A percentile compares a stretch with the other conserved stretches of the same genome.
Evolutionary conservation across 768 basidiomycete genomes (phyloP).

Genomic region (Pisolithus marmoratus): DNA sequence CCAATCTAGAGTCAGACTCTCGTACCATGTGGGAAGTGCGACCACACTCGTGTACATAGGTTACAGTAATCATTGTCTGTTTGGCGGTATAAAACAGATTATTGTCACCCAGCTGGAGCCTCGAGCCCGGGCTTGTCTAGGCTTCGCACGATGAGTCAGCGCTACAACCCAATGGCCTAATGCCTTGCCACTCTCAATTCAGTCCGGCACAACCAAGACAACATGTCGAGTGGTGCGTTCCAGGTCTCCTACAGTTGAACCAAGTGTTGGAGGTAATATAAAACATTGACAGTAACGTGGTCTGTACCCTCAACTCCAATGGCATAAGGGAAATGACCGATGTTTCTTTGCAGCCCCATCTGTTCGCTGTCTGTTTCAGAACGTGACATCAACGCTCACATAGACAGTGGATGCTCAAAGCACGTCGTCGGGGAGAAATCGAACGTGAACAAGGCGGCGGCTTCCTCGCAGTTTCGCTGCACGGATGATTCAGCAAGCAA

Average conservation of each 20-base stretch:
- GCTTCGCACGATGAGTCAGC: too few species aligned
- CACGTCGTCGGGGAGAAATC: slow-evolving; percentile 10
- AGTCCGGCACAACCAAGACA: background rate
- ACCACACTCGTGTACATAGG: too few species aligned
- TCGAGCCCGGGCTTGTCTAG: too few species aligned
- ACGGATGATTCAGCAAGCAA: slow-evolving; percentile 17
- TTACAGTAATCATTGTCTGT: too few species aligned
- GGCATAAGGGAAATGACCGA: background rate
- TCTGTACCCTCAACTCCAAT: slow-evolving; percentile 8
- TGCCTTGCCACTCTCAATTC: too few species aligned
- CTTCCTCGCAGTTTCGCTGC: slow-evolving; percentile 1
- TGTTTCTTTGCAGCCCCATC: slow-evolving; percentile 36
- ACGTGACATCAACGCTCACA: slow-evolving; percentile 43
- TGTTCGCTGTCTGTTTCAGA: slow-evolving; percentile 40
- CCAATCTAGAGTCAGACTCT: too few species aligned
- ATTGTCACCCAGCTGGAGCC: too few species aligned
- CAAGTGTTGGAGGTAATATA: background rate
- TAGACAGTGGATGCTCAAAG: slow-evolving; percentile 42
- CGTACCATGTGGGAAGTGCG: too few species aligned
- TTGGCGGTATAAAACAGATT: too few species aligned
- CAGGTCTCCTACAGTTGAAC: background rate
- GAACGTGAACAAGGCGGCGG: background rate
- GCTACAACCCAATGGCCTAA: too few species aligned
- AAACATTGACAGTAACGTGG: slow-evolving; percentile 15
- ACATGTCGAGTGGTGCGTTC: background rate